Conservation (phyloP, 495 filamentous ascomycete genomes). For the Aspergillus cavernicola region DNA sequence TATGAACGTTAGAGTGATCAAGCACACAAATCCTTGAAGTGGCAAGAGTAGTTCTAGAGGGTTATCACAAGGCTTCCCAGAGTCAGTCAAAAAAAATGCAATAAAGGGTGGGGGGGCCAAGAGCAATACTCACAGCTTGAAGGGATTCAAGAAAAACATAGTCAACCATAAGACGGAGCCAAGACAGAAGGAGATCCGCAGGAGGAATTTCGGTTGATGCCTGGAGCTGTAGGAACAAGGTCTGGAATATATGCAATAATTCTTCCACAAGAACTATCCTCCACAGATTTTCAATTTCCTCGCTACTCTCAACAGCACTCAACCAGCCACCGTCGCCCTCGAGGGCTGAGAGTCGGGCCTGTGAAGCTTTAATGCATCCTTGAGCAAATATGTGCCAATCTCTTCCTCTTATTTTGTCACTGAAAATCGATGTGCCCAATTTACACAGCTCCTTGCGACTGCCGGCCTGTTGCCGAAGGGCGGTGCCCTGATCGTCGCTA, state of each 20-base stretch:
- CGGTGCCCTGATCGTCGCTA: slow-evolving; percentile 14
- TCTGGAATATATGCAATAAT: slow-evolving; percentile 65
- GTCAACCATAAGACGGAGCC: slow-evolving; percentile 68
- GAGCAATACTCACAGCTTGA: slow-evolving; percentile 45
- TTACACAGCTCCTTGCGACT: slow-evolving; percentile 22
- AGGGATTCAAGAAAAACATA: slow-evolving; percentile 61
- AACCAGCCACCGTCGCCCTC: slow-evolving; percentile 52
- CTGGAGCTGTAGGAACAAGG: slow-evolving; percentile 68
- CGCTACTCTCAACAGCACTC: slow-evolving; percentile 39
- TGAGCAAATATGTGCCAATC: slow-evolving; percentile 28
- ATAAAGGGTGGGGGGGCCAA: too few species aligned
- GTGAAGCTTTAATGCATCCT: slow-evolving; percentile 43
- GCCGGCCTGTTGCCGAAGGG: background rate
- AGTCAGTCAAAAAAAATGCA: slow-evolving; percentile 5
- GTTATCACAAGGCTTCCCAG: slow-evolving; percentile 38
- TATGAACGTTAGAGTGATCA: slow-evolving; percentile 70
- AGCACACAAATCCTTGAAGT: slow-evolving; percentile 63
- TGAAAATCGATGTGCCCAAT: slow-evolving; percentile 32
- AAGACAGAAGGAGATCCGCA: slow-evolving; percentile 57
- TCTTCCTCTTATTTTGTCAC: slow-evolving; percentile 24
- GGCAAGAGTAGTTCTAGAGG: slow-evolving; percentile 52
- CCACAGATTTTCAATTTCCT: slow-evolving; percentile 60
- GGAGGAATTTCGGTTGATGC: slow-evolving; percentile 51
- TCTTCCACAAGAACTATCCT: slow-evolving; percentile 59
- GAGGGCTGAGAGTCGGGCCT: slow-evolving; percentile 42